Conservation (phyloP, 306 rosid genomes). For the Urtica urens region DNA sequence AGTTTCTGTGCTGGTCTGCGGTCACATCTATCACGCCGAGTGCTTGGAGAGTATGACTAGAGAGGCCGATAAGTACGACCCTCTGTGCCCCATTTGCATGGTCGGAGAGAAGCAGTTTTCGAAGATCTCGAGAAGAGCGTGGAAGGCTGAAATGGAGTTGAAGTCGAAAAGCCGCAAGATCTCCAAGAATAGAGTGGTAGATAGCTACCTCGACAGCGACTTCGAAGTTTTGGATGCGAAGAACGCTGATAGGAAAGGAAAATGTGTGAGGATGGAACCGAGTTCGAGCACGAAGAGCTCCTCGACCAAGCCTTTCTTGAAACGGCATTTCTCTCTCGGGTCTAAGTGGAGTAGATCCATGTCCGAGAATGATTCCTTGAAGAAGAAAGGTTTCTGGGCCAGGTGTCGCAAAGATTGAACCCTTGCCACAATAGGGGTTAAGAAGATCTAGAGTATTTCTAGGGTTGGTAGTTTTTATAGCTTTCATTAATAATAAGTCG, state of each 20-base stretch:
- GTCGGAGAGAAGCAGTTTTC: conserved; percentile 56
- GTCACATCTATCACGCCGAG: conserved; percentile 73
- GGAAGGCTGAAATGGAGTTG: conserved; percentile 39
- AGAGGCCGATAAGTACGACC: conserved; percentile 61
- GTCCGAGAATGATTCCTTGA: conserved; percentile 45
- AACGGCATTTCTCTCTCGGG: conserved; percentile 58
- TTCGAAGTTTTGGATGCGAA: conserved; percentile 39
- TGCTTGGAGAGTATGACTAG: conserved; percentile 65
- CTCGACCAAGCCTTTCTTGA: conserved; percentile 52
- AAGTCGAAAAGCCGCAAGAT: conserved; percentile 55
- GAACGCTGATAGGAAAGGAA: conserved; percentile 30
- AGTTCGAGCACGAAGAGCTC: conserved; percentile 54
- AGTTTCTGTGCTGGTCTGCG: conserved; percentile 67
- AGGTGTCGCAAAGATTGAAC: conserved; percentile 36
- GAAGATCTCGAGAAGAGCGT: conserved; percentile 39
- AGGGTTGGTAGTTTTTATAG: conserved; percentile 36
- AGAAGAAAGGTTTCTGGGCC: conserved; percentile 65
- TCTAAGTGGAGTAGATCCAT: conserved; percentile 56
- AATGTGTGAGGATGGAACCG: conserved; percentile 48
- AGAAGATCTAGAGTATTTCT: conserved; percentile 15
- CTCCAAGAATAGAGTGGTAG: conserved; percentile 60
- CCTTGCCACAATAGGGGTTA: background rate
- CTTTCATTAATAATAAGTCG: conserved; percentile 19
- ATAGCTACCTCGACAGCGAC: conserved; percentile 45
- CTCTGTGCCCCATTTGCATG: conserved; percentile 62